Percentiles rank a stretch among this genome's conserved stretches.
Conservation (phyloP, 371 early-diverging fungal species). For the Entomophthora muscae region DNA sequence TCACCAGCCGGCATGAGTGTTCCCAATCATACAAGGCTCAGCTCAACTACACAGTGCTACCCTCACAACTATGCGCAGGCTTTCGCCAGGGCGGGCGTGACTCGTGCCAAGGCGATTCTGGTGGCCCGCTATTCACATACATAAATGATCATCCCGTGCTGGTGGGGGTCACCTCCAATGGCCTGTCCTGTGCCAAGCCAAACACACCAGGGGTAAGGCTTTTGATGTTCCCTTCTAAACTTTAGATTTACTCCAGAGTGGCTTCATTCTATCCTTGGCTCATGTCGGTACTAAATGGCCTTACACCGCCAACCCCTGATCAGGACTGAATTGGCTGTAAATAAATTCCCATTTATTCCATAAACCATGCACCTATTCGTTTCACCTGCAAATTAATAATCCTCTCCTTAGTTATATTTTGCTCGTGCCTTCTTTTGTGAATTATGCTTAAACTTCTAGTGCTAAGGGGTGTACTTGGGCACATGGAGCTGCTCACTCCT, state of each 20-base stretch:
- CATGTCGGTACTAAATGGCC: not conserved
- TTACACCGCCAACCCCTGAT: not conserved
- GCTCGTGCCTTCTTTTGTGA: no score
- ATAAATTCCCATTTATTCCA: no score
- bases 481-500: constrained; percentile 1
- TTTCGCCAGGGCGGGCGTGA: constrained; percentile 17
- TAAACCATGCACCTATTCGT: no score
- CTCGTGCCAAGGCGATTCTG: constrained; percentile 26
- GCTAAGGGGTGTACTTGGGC: not conserved
- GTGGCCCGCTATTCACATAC: constrained; percentile 18
- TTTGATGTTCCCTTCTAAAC: not conserved
- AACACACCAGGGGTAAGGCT: constrained; percentile 6
- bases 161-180: constrained; percentile 7
- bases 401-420: no score
- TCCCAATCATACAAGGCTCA: constrained; percentile 14
- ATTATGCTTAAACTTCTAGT: no score
- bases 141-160: constrained; percentile 4
- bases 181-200: not conserved
- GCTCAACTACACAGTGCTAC: constrained; percentile 14
- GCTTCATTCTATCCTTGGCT: constrained; percentile 6
- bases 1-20: constrained; percentile 11
- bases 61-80: constrained; percentile 20
- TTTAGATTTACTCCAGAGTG: constrained; percentile 2
- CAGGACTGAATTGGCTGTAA: no score
- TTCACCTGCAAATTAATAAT: no score